Base-by-base conservation (phyloP, 1,284 basidiomycete genomes). In the Boletus mariae region DNA sequence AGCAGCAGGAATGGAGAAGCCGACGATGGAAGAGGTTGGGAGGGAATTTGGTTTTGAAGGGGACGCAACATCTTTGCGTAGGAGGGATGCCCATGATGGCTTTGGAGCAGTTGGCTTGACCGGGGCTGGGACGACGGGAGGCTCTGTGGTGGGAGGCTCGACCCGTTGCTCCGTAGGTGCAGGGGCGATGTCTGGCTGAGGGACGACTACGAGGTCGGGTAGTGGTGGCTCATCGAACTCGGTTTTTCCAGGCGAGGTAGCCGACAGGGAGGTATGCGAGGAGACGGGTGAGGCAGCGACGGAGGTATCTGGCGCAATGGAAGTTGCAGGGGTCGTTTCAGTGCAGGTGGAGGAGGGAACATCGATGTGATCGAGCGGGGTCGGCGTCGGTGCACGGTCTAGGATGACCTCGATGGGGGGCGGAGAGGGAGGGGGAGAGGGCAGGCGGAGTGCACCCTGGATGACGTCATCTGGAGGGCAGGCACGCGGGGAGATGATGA, bases 81-180 rank as follows among this genome's bases (percentile, higher is more conserved):
- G 74, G 25, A 92, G 80, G 2, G 87, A 87, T 0, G 90, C 89
- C 87, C 87, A 94, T 4, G 85, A 87, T 61, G 72, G 59, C 42
- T 73, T 60, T 31, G 73, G 62, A 9, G 67, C 53, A 26, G 66
- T 47, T 29, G 73, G 60, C 26, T 67, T 54, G 11, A 66, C 50
- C 9, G 68, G 54, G 7, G 53, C 54, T 2, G 55, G 54, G 3
- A 40, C 2, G 1, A 38, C 8, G 3, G 42, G 29, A 8, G 40
- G 41, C 26, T 51, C 53, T 23, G 46, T 10, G n/a, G 2, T 0
- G n/a, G 49, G 15, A 13, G 34, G 38, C 23, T 54, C 43, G 15
- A 12, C 35, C 11, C 35, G 7, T 12, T 49, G 57, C 38, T 53
- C 60, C 2, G 25, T 4, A 29, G 17, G 11, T 2, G 34, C 6